Evolutionary conservation across 345 rosid genomes (phyloP).

Genomic region (Populus ilicifolia): DNA sequence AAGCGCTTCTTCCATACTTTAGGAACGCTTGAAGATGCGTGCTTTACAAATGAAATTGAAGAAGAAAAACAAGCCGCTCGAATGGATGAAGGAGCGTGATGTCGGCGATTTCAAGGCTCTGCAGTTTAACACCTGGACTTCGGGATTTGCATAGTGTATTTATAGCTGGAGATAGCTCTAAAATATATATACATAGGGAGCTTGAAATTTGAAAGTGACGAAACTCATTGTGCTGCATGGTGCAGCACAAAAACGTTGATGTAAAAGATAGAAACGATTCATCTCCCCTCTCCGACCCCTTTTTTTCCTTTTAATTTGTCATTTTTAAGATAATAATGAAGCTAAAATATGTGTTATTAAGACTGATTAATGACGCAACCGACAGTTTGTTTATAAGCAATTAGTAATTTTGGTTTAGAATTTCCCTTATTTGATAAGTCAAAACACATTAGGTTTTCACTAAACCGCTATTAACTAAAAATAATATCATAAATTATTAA

Average conservation of each 20-base stretch:
- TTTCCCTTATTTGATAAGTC: too few relatives aligned
- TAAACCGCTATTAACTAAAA: too few relatives aligned
- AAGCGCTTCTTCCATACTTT: constrained; percentile 62
- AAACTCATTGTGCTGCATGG: background rate
- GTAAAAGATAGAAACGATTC: too few relatives aligned
- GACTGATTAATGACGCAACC: background rate
- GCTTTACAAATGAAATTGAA: background rate
- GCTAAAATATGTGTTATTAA: too few relatives aligned
- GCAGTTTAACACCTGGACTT: constrained; percentile 13
- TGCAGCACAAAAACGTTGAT: background rate
- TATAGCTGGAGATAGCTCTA: constrained; percentile 13
- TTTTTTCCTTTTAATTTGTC: too few relatives aligned
- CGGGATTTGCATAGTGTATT: background rate
- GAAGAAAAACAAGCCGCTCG: background rate
- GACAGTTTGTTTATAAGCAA: background rate
- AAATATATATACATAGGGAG: background rate
- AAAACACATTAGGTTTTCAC: too few relatives aligned
- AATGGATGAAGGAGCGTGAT: background rate
- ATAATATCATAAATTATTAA: too few relatives aligned
- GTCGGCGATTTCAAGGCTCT: background rate
- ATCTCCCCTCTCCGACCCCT: too few relatives aligned
- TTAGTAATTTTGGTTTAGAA: too few relatives aligned
- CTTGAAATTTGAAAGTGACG: background rate
- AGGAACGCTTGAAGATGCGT: background rate
- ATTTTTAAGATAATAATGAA: too few relatives aligned